Percentiles rank a stretch among this genome's conserved stretches.
Evolutionary conservation across 2,329 filamentous ascomycete genomes (phyloP).

Genomic region (Ceratocystis colombiana): DNA sequence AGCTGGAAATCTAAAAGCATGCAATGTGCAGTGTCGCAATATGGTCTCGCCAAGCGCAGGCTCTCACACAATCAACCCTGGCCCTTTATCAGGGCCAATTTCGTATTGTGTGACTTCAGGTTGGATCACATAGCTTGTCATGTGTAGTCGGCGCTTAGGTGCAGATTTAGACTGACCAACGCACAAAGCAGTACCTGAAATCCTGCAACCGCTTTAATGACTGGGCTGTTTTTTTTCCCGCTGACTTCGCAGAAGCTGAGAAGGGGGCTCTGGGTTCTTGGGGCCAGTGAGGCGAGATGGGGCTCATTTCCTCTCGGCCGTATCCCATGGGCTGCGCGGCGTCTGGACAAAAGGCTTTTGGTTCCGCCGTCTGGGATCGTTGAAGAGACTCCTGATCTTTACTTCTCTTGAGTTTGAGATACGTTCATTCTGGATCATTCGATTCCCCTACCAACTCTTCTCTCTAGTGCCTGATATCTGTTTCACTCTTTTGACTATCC

Average conservation of each 20-base stretch:
- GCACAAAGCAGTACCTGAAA: conserved; percentile 3
- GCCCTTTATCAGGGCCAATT: not conserved
- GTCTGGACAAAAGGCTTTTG: conserved; percentile 11
- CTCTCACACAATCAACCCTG: not conserved
- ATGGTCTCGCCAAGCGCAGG: not conserved
- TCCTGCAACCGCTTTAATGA: not conserved
- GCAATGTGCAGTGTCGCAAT: too few species aligned
- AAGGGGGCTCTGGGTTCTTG: not conserved
- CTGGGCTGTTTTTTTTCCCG: not conserved
- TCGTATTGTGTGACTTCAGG: conserved; percentile 4
- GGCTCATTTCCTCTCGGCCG: not conserved
- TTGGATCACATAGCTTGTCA: conserved; percentile 15
- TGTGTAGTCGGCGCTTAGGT: conserved; percentile 15
- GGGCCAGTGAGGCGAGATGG: not conserved
- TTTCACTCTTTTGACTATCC: not conserved
- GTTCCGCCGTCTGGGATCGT: not conserved
- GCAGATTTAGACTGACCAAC: not conserved
- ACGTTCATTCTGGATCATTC: not conserved
- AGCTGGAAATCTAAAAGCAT: too few species aligned
- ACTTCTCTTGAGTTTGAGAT: not conserved
- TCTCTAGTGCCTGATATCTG: not conserved
- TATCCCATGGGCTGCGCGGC: not conserved
- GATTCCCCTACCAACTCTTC: not conserved
- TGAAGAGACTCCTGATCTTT: not conserved
- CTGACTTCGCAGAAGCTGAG: not conserved